These are phyloP conservation scores for Paraconiothyrium sp. DNA, from an alignment of 2,329 filamentous ascomycete species.

Conservation along the genomic window DNA sequence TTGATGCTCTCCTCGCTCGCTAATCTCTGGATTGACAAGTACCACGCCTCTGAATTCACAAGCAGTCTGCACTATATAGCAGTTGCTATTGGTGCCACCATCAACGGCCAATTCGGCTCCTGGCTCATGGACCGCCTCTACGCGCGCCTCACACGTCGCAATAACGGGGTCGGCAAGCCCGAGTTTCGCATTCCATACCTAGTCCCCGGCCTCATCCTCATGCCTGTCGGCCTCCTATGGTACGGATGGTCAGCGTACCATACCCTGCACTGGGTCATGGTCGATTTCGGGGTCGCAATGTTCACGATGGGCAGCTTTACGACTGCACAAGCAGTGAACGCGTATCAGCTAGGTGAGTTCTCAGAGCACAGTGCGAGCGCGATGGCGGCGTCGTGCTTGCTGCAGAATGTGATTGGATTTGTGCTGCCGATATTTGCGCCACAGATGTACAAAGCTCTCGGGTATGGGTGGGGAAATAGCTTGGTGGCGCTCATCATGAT, in stretches of 20 bases:
- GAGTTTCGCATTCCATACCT: constrained; percentile 34
- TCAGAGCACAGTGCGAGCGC: constrained; percentile 1
- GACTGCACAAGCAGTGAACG: constrained; percentile 52
- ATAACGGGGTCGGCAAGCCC: constrained; percentile 21
- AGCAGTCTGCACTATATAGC: constrained; percentile 53
- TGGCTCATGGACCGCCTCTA: constrained; percentile 59
- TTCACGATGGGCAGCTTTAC: constrained; percentile 35
- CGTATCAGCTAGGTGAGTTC: constrained; percentile 62
- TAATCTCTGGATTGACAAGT: constrained; percentile 33
- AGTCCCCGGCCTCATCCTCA: constrained; percentile 32
- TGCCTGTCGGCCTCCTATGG: constrained; percentile 45
- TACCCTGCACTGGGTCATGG: constrained; percentile 62
- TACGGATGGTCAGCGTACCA: constrained; percentile 65
- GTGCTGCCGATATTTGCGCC: constrained; percentile 50
- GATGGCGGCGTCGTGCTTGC: constrained; percentile 17
- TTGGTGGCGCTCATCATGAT: constrained; percentile 15
- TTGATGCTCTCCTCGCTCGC: constrained; percentile 36
- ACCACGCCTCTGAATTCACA: constrained; percentile 23
- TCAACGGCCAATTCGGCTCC: constrained; percentile 48
- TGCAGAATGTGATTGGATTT: constrained; percentile 32
- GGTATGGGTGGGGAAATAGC: constrained; percentile 48
- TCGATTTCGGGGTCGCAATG: constrained; percentile 59
- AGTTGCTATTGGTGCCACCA: constrained; percentile 66
- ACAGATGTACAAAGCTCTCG: constrained; percentile 42
- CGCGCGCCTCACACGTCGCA: constrained; percentile 10